Conservation (phyloP, 768 basidiomycete genomes). For the Boletales sp. region DNA sequence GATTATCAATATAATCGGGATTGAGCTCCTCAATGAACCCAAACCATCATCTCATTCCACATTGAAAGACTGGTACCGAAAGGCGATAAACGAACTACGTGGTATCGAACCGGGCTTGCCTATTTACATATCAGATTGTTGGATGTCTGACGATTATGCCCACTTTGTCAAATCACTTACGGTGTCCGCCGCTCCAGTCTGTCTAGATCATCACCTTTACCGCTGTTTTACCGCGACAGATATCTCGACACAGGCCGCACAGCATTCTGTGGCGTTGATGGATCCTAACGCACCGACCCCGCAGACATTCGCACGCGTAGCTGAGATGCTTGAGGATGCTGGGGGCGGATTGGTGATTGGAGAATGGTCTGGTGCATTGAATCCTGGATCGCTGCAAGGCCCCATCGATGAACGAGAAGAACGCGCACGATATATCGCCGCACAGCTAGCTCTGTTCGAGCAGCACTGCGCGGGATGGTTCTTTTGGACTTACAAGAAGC, state of each 20-base stretch:
- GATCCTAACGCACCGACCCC: constrained; percentile 39
- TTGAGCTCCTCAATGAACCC: constrained; percentile 62
- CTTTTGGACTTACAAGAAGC: constrained; percentile 85
- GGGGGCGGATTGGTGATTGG: constrained; percentile 63
- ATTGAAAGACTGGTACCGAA: constrained; percentile 61
- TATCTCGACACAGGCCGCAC: constrained; percentile 45
- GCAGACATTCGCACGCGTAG: constrained; percentile 38
- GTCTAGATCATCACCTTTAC: constrained; percentile 82
- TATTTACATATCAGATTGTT: constrained; percentile 72
- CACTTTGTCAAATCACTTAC: constrained; percentile 43
- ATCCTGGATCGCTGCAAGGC: constrained; percentile 57
- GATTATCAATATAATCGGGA: constrained; percentile 47
- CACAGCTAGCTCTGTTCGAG: constrained; percentile 68
- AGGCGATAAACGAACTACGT: constrained; percentile 52
- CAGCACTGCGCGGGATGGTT: constrained; percentile 67
- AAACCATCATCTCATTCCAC: constrained; percentile 44
- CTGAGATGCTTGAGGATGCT: constrained; percentile 31
- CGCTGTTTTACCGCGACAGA: constrained; percentile 72
- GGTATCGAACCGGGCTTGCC: constrained; percentile 54
- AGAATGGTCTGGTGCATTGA: constrained; percentile 78
- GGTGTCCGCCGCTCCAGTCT: constrained; percentile 38
- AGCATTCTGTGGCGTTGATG: constrained; percentile 50
- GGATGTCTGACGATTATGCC: constrained; percentile 65
- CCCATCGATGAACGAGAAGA: constrained; percentile 40
- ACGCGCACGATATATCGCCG: constrained; percentile 48